Base-by-base conservation (phyloP, 1,284 basidiomycete genomes). In the Ceratobasidium sp. region DNA sequence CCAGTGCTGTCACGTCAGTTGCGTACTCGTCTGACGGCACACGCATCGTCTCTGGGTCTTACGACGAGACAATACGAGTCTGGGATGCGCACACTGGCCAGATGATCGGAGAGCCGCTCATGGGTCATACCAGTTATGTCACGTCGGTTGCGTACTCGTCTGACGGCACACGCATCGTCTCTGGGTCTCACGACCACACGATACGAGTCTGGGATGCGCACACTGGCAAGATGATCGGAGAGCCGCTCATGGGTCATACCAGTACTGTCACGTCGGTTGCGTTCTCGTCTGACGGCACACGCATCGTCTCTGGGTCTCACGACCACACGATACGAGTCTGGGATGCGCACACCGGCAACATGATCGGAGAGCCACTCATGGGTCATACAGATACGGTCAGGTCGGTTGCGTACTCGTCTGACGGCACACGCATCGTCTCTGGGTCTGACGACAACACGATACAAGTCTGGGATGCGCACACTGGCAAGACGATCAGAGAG, bases 61-160 rank as follows among this genome's bases (percentile, higher is more conserved):
- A 83, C 14, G 83, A 84, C 76, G 81, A 81, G 21, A 78, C 83
- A 38, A 80, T 84, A 30, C 77, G 83, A 21, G 78, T 84, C 0
- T 84, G 83, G 83, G 82, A 84, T 74, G 79, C 81, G n/a, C 77
- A 79, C 54, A 82, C 80, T 26, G 83, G 83, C 38, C 77, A 79
- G 47, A 77, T 83, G 35, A 73, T 82, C 28, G 82, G 55, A 5
- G 41, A 18, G 8, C 69, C 69, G 21, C 44, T 63, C 41, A 49
- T 16, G 47, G 41, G 44, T 5, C 46, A 8, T 76, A 81, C 80
- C 70, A 82, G 83, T 75, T 80, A 79, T 63, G 83, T 84, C 74
- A 14, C 16, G 83, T 23, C 78, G 83, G 35, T 80, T 78, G 4
- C 83, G 82, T 9, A 78, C 76, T n/a, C n/a, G n/a, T n/a, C n/a